A percentile compares a stretch with the other conserved stretches of the same genome.
Evolutionary conservation across 345 rosid species (phyloP).

Genomic region (Eucalyptus cloeziana): DNA sequence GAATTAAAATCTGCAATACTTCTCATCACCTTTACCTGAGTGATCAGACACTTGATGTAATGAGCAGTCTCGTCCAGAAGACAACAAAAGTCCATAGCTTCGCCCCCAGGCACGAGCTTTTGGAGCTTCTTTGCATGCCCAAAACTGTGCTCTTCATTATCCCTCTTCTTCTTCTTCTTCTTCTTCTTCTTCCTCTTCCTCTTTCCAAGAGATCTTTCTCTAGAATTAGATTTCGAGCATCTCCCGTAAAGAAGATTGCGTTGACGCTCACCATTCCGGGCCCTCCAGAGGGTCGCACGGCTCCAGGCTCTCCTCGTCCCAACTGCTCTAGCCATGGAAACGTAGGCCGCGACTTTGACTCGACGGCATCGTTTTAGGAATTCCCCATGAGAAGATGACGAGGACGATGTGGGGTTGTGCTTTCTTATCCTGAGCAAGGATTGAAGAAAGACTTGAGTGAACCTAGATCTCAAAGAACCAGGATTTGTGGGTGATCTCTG

Average conservation of each 20-base stretch:
- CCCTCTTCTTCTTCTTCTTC: not conserved
- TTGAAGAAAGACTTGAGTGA: constrained; percentile 23
- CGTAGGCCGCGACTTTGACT: constrained; percentile 39
- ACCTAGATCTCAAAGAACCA: constrained; percentile 4
- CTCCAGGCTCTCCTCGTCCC: constrained; percentile 43
- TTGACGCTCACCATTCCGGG: not conserved
- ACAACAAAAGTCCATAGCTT: constrained; percentile 28
- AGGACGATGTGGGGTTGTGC: not conserved
- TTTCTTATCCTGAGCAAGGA: constrained; percentile 20
- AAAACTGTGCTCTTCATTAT: not conserved
- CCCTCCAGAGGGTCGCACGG: constrained; percentile 23
- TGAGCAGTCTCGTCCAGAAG: constrained; percentile 50
- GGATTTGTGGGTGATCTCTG: not conserved
- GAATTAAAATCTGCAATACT: constrained; percentile 24
- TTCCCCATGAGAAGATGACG: not conserved
- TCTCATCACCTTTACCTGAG: constrained; percentile 56
- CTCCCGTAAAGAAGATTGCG: not conserved
- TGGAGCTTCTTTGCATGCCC: constrained; percentile 5
- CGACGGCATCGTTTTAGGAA: constrained; percentile 3
- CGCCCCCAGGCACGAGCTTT: constrained; percentile 48
- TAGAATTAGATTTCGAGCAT: not conserved
- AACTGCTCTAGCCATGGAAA: constrained; percentile 38
- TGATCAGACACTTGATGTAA: constrained; percentile 36
- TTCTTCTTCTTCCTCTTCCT: not conserved
- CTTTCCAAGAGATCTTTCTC: not conserved